Percentiles rank a stretch among this genome's conserved stretches.
Evolutionary conservation across 345 rosid species (phyloP).

Genomic region (Euphorbia peplus): DNA sequence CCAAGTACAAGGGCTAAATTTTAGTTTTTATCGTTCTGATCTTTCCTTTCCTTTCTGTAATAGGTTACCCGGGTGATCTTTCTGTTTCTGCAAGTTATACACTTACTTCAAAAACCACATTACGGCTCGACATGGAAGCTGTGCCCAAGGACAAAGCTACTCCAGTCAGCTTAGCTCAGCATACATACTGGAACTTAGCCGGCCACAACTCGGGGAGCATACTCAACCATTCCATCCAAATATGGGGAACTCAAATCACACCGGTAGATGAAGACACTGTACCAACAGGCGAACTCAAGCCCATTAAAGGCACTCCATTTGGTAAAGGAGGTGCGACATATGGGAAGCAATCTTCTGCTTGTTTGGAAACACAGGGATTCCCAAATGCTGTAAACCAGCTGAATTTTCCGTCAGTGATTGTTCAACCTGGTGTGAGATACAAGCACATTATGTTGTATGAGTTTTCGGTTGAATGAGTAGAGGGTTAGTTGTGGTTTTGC

Average conservation of each 20-base stretch:
- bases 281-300: slow-evolving; percentile 79
- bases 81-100: slow-evolving; percentile 69
- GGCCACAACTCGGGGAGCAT: slow-evolving; percentile 78
- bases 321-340: slow-evolving; percentile 81
- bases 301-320: slow-evolving; percentile 73
- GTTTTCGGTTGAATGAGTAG: slow-evolving; percentile 56
- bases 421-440: slow-evolving; percentile 79
- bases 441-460: slow-evolving; percentile 72
- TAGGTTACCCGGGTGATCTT: slow-evolving; percentile 89
- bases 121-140: slow-evolving; percentile 96
- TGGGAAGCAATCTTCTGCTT: slow-evolving; percentile 72
- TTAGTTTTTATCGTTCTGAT: neutral
- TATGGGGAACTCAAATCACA: slow-evolving; percentile 76
- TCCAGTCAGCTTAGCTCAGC: slow-evolving; percentile 86
- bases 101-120: slow-evolving; percentile 58
- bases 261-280: slow-evolving; percentile 75
- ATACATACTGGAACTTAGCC: slow-evolving; percentile 91
- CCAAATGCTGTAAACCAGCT: slow-evolving; percentile 80
- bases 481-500: neutral
- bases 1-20: neutral
- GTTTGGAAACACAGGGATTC: slow-evolving; percentile 92
- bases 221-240: slow-evolving; percentile 68
- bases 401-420: slow-evolving; percentile 73
- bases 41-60: slow-evolving; percentile 2
- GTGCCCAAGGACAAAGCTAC: slow-evolving; percentile 68